Conservation (phyloP, 805 yeast genomes). For the Monosporozyma aerobia region DNA sequence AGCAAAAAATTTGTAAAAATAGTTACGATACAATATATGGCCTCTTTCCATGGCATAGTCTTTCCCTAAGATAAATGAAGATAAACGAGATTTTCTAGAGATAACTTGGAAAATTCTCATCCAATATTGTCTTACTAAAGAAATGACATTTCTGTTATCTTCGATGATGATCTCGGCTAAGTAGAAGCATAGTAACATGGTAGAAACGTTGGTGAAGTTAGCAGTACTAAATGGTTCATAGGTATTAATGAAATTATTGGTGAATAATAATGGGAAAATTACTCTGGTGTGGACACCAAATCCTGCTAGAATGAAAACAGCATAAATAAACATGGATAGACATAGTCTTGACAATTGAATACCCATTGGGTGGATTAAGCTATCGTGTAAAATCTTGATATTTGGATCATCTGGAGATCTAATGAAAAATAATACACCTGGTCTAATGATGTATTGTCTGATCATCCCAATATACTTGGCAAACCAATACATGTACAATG, state of each 20-base stretch:
- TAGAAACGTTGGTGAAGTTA: constrained; percentile 4
- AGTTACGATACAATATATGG: constrained; percentile 44
- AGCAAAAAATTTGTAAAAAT: constrained; percentile 36
- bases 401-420: constrained; percentile 93
- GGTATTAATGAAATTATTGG: constrained; percentile 17
- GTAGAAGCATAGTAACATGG: constrained; percentile 33
- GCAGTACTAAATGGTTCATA: constrained; percentile 2
- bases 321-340: constrained; percentile 66
- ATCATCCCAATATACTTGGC: constrained; percentile 83
- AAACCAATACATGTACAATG: constrained; percentile 76
- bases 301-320: constrained; percentile 62
- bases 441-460: constrained; percentile 61
- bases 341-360: constrained; percentile 66
- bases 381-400: constrained; percentile 77
- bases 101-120: constrained; percentile 43
- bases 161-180: constrained; percentile 20
- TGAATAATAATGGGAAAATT: constrained; percentile 32
- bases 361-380: constrained; percentile 64
- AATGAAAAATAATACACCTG: constrained; percentile 85
- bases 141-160: constrained; percentile 22
- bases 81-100: constrained; percentile 52
- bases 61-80: constrained; percentile 68
- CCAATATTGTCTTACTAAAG: constrained; percentile 51
- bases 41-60: constrained; percentile 67
- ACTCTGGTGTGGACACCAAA: constrained; percentile 57